A percentile compares a stretch with the other conserved stretches of the same genome.
phyloP scores from a whole-genome alignment of 2,329 filamentous ascomycete genomes.

The Dothiorella sarmentorum region DNA sequence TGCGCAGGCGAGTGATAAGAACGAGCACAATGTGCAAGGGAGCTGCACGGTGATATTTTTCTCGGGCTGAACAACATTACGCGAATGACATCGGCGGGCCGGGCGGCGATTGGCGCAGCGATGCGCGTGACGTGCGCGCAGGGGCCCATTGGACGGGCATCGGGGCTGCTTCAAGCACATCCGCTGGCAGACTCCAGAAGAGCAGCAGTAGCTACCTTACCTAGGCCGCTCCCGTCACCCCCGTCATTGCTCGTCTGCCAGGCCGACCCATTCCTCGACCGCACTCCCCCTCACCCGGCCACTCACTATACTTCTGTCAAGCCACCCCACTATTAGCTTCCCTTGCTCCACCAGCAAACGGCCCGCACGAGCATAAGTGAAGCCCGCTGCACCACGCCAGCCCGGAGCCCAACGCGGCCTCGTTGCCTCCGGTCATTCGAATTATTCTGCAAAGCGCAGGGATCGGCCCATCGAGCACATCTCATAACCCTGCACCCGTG shows the following conservation, averaged over 20 bases:
- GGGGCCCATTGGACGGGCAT: slow-evolving; percentile 4
- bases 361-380: slow-evolving; percentile 12
- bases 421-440: slow-evolving; percentile 3
- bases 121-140: slow-evolving; percentile 14
- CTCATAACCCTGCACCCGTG: slow-evolving; percentile 12
- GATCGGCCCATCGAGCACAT: slow-evolving; percentile 10
- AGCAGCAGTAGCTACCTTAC: neutral
- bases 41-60: neutral
- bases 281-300: neutral
- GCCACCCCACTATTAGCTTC: slow-evolving; percentile 17
- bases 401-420: neutral
- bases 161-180: slow-evolving; percentile 10
- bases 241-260: neutral
- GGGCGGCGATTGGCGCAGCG: slow-evolving; percentile 5
- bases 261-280: neutral
- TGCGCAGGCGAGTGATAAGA: neutral
- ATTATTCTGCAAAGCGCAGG: slow-evolving; percentile 13
- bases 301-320: slow-evolving; percentile 13
- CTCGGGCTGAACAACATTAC: neutral
- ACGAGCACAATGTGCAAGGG: neutral
- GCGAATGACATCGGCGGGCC: slow-evolving; percentile 1
- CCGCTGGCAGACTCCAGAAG: neutral
- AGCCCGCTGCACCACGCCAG: slow-evolving; percentile 3
- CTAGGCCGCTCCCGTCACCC: neutral
- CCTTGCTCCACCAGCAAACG: slow-evolving; percentile 16